These are phyloP conservation scores for Suillus luteus DNA, from an alignment of 768 basidiomycete species.

Conservation along the genomic window DNA sequence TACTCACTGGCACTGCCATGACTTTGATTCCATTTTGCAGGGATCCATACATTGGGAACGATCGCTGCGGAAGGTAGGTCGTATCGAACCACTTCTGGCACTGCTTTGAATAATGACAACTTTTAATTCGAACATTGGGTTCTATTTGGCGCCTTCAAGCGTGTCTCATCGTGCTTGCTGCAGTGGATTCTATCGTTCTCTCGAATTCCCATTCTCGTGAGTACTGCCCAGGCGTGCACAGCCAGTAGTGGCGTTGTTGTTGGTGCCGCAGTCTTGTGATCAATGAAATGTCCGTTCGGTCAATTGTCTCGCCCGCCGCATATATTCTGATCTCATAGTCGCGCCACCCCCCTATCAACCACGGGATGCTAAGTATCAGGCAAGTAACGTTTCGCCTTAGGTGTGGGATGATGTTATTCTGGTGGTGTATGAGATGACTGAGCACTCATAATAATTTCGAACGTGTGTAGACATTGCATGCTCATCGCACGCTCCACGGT, in stretches of 20 bases:
- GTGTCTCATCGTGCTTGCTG: slow-evolving; percentile 5
- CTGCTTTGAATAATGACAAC: neutral
- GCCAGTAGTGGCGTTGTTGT: slow-evolving; percentile 3
- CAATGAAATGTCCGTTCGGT: slow-evolving; percentile 6
- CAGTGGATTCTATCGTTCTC: neutral
- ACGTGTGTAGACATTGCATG: neutral
- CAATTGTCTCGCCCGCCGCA: neutral
- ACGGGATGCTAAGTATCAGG: neutral
- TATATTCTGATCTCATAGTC: neutral
- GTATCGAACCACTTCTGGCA: neutral
- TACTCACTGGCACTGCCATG: neutral
- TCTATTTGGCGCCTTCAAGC: slow-evolving; percentile 1
- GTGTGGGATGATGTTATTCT: slow-evolving; percentile 35
- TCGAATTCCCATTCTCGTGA: neutral
- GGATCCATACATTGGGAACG: neutral
- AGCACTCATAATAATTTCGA: neutral
- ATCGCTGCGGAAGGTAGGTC: slow-evolving; percentile 3
- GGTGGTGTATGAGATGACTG: slow-evolving; percentile 10
- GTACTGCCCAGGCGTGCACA: slow-evolving; percentile 6
- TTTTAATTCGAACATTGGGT: slow-evolving; percentile 10
- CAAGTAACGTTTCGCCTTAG: slow-evolving; percentile 21
- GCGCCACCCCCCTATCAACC: slow-evolving; percentile 9
- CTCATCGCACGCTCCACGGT: neutral
- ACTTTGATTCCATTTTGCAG: slow-evolving; percentile 4
- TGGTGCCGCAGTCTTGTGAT: neutral